Base-by-base conservation (phyloP, 1,139 yeast species). In the Meyerozyma smithsonii region DNA sequence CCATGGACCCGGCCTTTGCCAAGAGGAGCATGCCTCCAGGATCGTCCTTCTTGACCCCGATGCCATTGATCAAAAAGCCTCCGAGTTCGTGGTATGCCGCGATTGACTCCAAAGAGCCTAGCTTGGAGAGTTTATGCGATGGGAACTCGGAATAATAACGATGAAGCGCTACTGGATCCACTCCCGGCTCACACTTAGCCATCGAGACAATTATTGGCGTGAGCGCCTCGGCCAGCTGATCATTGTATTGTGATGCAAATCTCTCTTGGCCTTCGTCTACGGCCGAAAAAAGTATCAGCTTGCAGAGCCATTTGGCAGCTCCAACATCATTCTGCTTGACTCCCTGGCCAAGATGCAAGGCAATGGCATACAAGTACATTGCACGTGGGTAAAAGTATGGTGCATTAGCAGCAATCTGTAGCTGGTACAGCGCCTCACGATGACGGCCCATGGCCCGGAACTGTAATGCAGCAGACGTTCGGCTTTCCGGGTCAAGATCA, bases 291-390 rank as follows among this genome's bases (percentile, higher is more conserved):
- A 70, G 50, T 12, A 69, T 55, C 42, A 71, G 61, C 44, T 64
- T 62, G 46, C 77, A 71, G 4, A 86, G 64, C 86, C 89, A 84
- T 43, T 69, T 64, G 35, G 82, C 66, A 1, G 89, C 77, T 40
- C 72, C 76, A 11, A 62, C 53, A 36, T 77, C 74, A 54, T 82
- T 82, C 43, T 72, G 74, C 21, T 77, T 70, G 12, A 82, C 79
- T 0, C 95, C 95, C 60, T 81, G 81, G 1, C 94, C 95, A 42
- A 74, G 68, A 41, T 84, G 66, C 24, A 85, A 60, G 0, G 92
- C 84, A 48, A 83, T 60, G 0, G 90, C 87, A 55, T 84, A 85
- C 28, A 83, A 58, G 36, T 80, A 71, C 84, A 80, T 84, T 1
- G 92, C 95, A 39, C 56, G 56, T 1, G 71, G 65, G 35, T 81